These are phyloP conservation scores for Paramecium pentaurelia DNA, from an alignment of 73 alveolate genomes.

Conservation along the genomic window DNA sequence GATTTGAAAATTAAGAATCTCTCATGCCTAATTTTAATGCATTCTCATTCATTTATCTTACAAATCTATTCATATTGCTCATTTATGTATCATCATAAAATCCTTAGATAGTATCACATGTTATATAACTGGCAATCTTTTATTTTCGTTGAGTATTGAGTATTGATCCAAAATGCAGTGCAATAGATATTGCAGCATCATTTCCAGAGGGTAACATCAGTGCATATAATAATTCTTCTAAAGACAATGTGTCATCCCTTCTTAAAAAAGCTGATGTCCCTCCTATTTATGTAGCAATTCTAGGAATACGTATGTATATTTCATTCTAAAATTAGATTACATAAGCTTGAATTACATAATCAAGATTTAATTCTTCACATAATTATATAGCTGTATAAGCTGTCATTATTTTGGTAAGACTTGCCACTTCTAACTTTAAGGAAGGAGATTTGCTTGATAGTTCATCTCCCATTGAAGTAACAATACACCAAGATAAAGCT, in stretches of 20 bases:
- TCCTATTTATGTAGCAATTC: conserved; percentile 65
- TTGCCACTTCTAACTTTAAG: conserved; percentile 70
- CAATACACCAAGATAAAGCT: conserved; percentile 33
- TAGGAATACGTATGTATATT: conserved; percentile 64
- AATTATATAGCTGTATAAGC: not conserved
- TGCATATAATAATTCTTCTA: conserved; percentile 70
- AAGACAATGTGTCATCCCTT: conserved; percentile 56
- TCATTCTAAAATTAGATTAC: conserved; percentile 50
- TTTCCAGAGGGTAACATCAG: conserved; percentile 75
- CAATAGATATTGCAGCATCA: conserved; percentile 71
- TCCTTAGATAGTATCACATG: conserved; percentile 1
- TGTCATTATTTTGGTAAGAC: conserved; percentile 80
- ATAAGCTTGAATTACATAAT: conserved; percentile 36
- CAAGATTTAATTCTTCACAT: conserved; percentile 41
- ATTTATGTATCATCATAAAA: not conserved
- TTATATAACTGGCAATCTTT: not conserved
- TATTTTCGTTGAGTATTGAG: not conserved
- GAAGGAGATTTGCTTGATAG: not conserved
- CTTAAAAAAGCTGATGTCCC: conserved; percentile 77
- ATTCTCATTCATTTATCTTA: conserved; percentile 60
- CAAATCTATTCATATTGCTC: conserved; percentile 46
- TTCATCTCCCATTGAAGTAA: not conserved
- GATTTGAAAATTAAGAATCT: conserved; percentile 62
- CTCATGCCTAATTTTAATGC: conserved; percentile 55
- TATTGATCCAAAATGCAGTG: conserved; percentile 58